phyloP scores from a whole-genome alignment of 2,329 filamentous ascomycete genomes.

The Canariomyces notabilis region DNA sequence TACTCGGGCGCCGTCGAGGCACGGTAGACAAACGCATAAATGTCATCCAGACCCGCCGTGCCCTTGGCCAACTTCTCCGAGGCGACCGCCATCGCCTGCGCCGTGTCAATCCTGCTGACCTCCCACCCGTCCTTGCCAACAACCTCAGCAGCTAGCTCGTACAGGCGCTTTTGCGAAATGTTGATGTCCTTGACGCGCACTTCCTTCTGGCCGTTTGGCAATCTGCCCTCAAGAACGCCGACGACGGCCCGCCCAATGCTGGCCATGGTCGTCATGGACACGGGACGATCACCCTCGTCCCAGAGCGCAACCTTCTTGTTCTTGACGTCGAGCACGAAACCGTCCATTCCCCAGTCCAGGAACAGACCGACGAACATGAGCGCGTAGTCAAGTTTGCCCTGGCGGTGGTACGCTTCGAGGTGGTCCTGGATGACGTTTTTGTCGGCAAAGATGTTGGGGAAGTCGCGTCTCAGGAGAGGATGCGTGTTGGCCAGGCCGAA shows the following conservation, averaged over 20 bases:
- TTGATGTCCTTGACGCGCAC: slow-evolving; percentile 20
- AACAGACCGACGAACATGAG: slow-evolving; percentile 10
- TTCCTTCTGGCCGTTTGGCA: no score
- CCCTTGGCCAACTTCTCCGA: slow-evolving; percentile 8
- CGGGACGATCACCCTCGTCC: slow-evolving; percentile 7
- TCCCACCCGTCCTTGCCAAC: slow-evolving; percentile 7
- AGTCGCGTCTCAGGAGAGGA: neutral
- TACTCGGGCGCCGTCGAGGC: slow-evolving; percentile 1
- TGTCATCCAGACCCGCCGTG: neutral
- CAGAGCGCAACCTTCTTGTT: slow-evolving; percentile 4
- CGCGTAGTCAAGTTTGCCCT: slow-evolving; percentile 9
- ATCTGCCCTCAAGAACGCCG: no score
- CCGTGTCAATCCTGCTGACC: slow-evolving; percentile 7
- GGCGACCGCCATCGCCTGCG: neutral
- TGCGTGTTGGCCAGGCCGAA: slow-evolving; percentile 33
- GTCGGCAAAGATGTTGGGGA: slow-evolving; percentile 3
- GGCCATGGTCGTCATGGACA: slow-evolving; percentile 7
- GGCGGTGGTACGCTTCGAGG: neutral
- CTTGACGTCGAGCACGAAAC: slow-evolving; percentile 7
- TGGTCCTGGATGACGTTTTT: no score
- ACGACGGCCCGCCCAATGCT: slow-evolving; percentile 10
- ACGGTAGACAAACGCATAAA: slow-evolving; percentile 9
- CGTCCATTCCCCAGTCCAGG: slow-evolving; percentile 12
- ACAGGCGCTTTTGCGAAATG: slow-evolving; percentile 7
- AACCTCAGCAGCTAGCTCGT: slow-evolving; percentile 6